Conservation (phyloP, 192 early-diverging fungal genomes). For the Radiomyces spectabilis region DNA sequence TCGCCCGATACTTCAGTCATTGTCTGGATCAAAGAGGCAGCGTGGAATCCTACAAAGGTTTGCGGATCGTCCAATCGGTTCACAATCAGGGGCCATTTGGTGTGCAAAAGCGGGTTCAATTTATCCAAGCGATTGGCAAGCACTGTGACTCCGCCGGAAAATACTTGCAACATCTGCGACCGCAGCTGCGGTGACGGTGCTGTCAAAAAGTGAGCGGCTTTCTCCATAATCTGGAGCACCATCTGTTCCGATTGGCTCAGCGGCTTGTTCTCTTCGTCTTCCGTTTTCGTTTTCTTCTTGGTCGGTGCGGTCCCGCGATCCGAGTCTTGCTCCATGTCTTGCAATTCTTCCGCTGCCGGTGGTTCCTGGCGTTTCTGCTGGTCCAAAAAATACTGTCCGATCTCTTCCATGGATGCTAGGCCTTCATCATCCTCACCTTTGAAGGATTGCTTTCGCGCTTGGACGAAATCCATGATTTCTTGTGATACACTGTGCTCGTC, state of each 20-base stretch:
- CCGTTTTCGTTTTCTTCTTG: constrained; percentile 2
- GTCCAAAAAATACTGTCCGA: constrained; percentile 34
- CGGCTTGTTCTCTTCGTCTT: background rate
- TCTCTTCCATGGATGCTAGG: constrained; percentile 26
- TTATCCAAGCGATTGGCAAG: constrained; percentile 29
- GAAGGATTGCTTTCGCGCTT: background rate
- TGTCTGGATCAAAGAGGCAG: constrained; percentile 22
- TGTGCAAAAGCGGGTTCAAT: constrained; percentile 38
- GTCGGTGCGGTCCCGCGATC: too few species aligned
- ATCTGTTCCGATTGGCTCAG: constrained; percentile 33
- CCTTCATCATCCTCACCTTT: background rate
- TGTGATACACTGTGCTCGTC: constrained; percentile 16
- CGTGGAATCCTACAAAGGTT: constrained; percentile 27
- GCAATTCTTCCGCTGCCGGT: background rate
- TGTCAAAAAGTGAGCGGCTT: constrained; percentile 41
- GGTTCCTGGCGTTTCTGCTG: constrained; percentile 19
- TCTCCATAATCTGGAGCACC: constrained; percentile 36
- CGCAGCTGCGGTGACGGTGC: constrained; percentile 37
- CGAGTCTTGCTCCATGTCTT: background rate
- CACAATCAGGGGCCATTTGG: constrained; percentile 42
- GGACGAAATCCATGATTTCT: constrained; percentile 18
- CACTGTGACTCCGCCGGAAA: constrained; percentile 27
- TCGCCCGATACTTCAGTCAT: constrained; percentile 34
- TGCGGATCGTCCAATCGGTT: constrained; percentile 25
- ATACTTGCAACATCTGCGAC: constrained; percentile 29